Evolutionary conservation across 2,329 filamentous ascomycete species (phyloP).

Genomic region (Mycosphaerelloides madeirae): DNA sequence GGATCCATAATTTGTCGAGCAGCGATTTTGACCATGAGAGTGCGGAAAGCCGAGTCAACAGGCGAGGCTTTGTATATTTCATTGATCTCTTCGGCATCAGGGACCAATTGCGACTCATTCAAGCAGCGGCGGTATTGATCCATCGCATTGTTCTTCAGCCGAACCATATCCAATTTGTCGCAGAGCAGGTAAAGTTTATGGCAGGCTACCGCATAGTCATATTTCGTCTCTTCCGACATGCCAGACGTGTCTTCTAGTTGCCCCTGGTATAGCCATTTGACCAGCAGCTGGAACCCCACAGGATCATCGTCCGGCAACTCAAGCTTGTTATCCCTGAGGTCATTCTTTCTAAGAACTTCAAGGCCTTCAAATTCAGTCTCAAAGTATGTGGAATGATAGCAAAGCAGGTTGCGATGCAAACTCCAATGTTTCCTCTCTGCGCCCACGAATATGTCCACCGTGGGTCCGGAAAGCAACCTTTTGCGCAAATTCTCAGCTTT

Average conservation of each 20-base stretch:
- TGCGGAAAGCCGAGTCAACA: constrained; percentile 44
- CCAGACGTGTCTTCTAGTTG: constrained; percentile 47
- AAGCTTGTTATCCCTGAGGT: constrained; percentile 36
- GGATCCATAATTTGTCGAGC: constrained; percentile 56
- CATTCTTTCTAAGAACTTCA: constrained; percentile 35
- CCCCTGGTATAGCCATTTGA: constrained; percentile 55
- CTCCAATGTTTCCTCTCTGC: constrained; percentile 45
- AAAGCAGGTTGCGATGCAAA: constrained; percentile 50
- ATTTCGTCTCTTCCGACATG: constrained; percentile 46
- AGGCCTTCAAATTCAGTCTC: constrained; percentile 31
- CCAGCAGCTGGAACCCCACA: constrained; percentile 49
- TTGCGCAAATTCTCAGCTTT: constrained; percentile 43
- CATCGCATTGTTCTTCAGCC: constrained; percentile 51
- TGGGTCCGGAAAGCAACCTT: constrained; percentile 51
- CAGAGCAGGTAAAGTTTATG: constrained; percentile 52
- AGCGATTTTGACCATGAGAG: constrained; percentile 50
- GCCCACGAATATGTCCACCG: constrained; percentile 51
- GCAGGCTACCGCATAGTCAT: constrained; percentile 51
- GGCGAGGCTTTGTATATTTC: constrained; percentile 49
- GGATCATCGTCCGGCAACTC: constrained; percentile 49
- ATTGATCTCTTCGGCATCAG: constrained; percentile 52
- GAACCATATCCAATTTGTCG: constrained; percentile 47
- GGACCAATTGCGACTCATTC: constrained; percentile 47
- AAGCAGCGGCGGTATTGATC: constrained; percentile 51
- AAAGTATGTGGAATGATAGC: constrained; percentile 49